A percentile compares a stretch with the other conserved stretches of the same genome.
Evolutionary conservation across 495 filamentous ascomycete species (phyloP).

Genomic region (Viridothelium virens): DNA sequence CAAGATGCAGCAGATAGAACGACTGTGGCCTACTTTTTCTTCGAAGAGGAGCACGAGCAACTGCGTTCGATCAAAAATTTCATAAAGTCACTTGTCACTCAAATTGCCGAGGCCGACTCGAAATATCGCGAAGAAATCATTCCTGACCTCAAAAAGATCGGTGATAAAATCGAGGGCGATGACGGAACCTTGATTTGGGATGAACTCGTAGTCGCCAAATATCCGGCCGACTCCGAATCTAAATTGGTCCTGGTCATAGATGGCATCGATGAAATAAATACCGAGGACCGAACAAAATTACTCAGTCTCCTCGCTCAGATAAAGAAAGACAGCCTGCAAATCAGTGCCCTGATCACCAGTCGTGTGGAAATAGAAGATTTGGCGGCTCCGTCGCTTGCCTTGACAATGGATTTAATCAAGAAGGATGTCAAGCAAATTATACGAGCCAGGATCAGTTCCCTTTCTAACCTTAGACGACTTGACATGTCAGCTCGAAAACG

Average conservation of each 20-base stretch:
- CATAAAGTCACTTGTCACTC: constrained; percentile 1
- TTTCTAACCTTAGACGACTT: constrained; percentile 2
- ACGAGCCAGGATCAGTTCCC: constrained; percentile 1
- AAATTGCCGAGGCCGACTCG: background rate
- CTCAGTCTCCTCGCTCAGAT: background rate
- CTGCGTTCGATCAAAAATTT: constrained; percentile 4
- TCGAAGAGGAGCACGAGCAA: constrained; percentile 8
- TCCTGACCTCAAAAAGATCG: background rate
- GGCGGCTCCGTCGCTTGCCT: background rate
- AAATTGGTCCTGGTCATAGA: background rate
- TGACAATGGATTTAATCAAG: constrained; percentile 9
- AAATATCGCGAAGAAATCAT: background rate
- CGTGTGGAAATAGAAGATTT: background rate
- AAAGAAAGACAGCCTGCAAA: background rate
- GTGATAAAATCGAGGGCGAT: background rate
- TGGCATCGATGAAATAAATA: background rate
- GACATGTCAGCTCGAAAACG: background rate
- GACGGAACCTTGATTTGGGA: background rate
- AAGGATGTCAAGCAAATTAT: constrained; percentile 6
- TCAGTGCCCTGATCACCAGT: constrained; percentile 2
- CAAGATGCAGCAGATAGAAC: background rate
- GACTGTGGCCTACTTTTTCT: constrained; percentile 6
- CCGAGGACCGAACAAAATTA: background rate
- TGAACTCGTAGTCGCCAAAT: background rate
- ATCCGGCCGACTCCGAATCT: background rate